Conservation (phyloP, 139 green algal species). For the Coccomyxa sp. region DNA sequence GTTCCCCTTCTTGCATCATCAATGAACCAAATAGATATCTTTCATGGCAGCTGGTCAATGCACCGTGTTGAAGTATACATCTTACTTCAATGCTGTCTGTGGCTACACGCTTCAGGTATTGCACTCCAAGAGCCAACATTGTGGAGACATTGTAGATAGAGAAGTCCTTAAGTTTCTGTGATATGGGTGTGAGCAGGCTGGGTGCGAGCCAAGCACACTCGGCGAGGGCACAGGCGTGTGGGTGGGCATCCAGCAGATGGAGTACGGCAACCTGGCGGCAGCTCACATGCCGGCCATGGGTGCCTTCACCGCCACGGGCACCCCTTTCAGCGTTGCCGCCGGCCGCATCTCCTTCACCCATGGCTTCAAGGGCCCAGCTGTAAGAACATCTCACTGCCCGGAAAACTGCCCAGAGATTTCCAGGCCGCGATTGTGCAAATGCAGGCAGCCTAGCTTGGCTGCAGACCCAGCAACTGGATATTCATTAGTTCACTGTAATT, state of each 20-base stretch:
- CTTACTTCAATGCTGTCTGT: neutral
- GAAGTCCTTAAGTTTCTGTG: too few relatives aligned
- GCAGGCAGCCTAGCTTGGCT: neutral
- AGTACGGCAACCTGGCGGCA: conserved; percentile 60
- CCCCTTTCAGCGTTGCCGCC: conserved; percentile 57
- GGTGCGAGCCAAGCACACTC: too few relatives aligned
- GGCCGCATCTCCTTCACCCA: conserved; percentile 42
- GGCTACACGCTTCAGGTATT: too few relatives aligned
- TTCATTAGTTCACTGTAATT: too few relatives aligned
- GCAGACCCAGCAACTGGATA: neutral
- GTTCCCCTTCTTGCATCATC: neutral
- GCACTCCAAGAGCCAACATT: too few relatives aligned
- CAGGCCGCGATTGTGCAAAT: neutral
- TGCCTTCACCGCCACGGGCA: conserved; percentile 71
- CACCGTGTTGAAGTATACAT: neutral
- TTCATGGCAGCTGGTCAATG: too few relatives aligned
- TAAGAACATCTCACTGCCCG: conserved; percentile 7
- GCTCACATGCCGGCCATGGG: conserved; percentile 35
- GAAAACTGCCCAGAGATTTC: neutral
- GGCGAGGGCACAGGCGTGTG: neutral
- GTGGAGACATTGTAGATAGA: too few relatives aligned
- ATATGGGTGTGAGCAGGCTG: too few relatives aligned
- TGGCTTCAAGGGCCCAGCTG: conserved; percentile 26
- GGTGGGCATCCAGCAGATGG: conserved; percentile 43
- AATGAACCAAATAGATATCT: too few relatives aligned